Evolutionary conservation across 345 rosid genomes (phyloP), one percentile per base, ranked within the genome.

Genomic region (Hibiscus tridactylites): DNA sequence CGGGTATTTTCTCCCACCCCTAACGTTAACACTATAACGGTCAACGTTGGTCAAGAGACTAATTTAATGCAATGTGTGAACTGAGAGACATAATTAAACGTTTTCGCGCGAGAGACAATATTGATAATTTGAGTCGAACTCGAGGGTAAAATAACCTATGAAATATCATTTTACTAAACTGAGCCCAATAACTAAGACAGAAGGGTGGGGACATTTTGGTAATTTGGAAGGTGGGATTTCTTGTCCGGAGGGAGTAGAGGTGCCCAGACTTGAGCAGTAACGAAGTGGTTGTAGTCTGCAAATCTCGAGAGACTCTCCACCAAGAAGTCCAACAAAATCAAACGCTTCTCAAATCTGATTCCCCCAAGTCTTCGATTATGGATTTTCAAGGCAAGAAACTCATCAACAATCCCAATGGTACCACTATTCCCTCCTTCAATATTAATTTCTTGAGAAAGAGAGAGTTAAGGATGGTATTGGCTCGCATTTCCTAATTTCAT

Each of bases 401-500:
- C 85, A 87, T 94, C 89, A 87, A 90, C 82, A 70, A 88, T 73
- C 97, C 98, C 71, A 79, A 75, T 57, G 94, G 98, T 91, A 79
- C 37, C 85, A 86, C 29, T 65, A 19, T 44, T 61, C 44, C 76
- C 42, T 47, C 49, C 10, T 37, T 42, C 64, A 16, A 17, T 2
- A 59, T 59, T 24, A 6, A 6, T 16, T 19, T 17, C 3, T 17
- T 17, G 9, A 5, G 9, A 54, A 44, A 44, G 47, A 44, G 13
- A 50, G 15, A 19, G 13, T 35, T 35, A 3, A 61, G 13, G 29
- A 39, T 64, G 3, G 54, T 44, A 44, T 42, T 44, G 4, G 29
- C 68, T 21, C n/a, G 33, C 68, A 65, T 65, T 65, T 65, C 53
- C 53, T 4, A 65, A 42, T 65, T 64, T 65, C 33, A 39, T 5